These are phyloP conservation scores for Dictyostelium firmibasis DNA, from an alignment of 78 protist species.

Conservation along the genomic window DNA sequence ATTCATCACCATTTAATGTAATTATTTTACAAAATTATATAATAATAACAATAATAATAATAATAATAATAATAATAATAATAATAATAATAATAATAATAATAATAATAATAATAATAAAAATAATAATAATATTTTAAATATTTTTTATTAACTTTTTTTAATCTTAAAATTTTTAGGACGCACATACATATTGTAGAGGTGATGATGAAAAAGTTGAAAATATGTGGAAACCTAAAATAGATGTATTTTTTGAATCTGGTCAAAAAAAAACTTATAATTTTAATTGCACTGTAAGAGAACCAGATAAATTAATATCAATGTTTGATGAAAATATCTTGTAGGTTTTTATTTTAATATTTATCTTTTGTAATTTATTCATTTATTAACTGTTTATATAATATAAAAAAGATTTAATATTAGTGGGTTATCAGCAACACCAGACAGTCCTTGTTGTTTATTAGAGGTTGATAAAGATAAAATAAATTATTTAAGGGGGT, in stretches of 20 bases:
- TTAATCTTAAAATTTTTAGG: too few relatives aligned
- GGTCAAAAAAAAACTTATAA: neutral
- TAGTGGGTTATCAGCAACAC: neutral
- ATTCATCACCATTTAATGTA: constrained; percentile 31
- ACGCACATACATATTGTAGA: neutral
- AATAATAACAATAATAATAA: neutral
- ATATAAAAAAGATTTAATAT: neutral
- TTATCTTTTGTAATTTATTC: neutral
- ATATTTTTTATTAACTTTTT: neutral
- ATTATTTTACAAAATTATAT: neutral
- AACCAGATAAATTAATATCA: neutral
- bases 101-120: too few relatives aligned
- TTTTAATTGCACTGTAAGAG: neutral
- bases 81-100: too few relatives aligned
- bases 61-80: too few relatives aligned
- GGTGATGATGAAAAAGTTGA: neutral
- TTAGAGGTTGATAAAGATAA: neutral
- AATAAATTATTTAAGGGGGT: neutral
- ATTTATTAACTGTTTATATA: neutral
- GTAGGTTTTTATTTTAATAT: neutral
- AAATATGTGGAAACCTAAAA: neutral
- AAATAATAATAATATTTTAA: too few relatives aligned
- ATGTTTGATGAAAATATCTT: neutral
- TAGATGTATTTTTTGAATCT: constrained; percentile 14
- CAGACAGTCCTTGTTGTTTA: neutral